Percentiles rank a stretch among this genome's conserved stretches.
phyloP scores from a whole-genome alignment of 192 early-diverging fungal genomes.

The Irineochytrium annulatum region DNA sequence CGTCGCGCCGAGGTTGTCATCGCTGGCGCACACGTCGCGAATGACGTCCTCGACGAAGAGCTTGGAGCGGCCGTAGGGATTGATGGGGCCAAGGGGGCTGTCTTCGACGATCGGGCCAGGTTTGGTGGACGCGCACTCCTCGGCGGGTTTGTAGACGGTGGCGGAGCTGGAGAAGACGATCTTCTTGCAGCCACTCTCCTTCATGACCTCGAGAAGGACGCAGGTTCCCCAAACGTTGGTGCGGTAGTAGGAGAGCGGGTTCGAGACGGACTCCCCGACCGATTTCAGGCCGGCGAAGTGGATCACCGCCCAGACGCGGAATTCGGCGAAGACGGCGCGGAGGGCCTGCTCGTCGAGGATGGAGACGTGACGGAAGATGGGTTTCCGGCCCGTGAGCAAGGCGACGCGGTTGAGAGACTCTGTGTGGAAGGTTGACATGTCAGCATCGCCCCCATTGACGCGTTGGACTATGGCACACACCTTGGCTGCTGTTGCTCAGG shows the following conservation, averaged over 20 bases:
- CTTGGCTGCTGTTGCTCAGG: conserved; percentile 53
- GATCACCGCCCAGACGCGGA: conserved; percentile 40
- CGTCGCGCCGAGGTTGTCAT: conserved; percentile 1
- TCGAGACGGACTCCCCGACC: conserved; percentile 71
- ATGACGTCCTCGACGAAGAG: conserved; percentile 10
- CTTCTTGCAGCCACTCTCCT: conserved; percentile 64
- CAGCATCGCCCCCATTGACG: no score
- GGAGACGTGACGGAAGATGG: conserved; percentile 70
- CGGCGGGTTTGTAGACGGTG: conserved; percentile 76
- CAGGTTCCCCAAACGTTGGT: conserved; percentile 82
- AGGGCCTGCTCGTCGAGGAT: conserved; percentile 58
- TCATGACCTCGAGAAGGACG: conserved; percentile 70
- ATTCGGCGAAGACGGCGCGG: conserved; percentile 59
- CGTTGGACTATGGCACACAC: conserved; percentile 15
- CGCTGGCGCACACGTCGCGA: conserved; percentile 7
- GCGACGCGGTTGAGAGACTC: conserved; percentile 69
- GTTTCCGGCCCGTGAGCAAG: conserved; percentile 51
- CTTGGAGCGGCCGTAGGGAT: conserved; percentile 54
- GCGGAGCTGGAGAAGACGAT: conserved; percentile 85
- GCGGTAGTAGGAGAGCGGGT: conserved; percentile 77
- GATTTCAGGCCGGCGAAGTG: conserved; percentile 57
- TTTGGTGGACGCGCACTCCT: neutral
- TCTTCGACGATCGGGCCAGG: conserved; percentile 4
- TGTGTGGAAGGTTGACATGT: no score
- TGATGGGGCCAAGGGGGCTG: conserved; percentile 12